Percentiles rank a stretch among this genome's conserved stretches.
These are phyloP conservation scores for Ustilago curta DNA, from an alignment of 1,284 basidiomycete genomes.

Conservation along the genomic window DNA sequence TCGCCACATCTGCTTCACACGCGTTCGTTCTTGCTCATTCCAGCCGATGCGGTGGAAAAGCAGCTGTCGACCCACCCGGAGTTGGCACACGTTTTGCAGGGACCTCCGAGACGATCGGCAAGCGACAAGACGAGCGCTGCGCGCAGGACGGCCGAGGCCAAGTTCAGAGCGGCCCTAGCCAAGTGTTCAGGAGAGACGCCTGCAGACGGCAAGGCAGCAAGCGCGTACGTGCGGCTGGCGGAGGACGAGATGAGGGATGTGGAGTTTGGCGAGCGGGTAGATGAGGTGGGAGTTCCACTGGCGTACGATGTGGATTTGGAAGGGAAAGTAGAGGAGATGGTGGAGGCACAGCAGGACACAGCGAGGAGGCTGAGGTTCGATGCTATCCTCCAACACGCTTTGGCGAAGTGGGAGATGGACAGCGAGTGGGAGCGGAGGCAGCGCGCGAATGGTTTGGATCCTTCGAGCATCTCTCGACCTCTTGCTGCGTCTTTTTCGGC, in stretches of 20 bases:
- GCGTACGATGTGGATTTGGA: slow-evolving; percentile 20
- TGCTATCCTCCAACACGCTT: slow-evolving; percentile 43
- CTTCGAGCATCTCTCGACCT: slow-evolving; percentile 15
- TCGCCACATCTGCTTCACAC: slow-evolving; percentile 56
- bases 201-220: slow-evolving; percentile 49
- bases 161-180: slow-evolving; percentile 40
- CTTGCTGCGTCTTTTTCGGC: not conserved
- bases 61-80: slow-evolving; percentile 27
- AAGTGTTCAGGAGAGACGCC: slow-evolving; percentile 31
- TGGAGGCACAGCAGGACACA: slow-evolving; percentile 34
- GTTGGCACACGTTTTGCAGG: slow-evolving; percentile 17
- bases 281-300: slow-evolving; percentile 15
- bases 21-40: slow-evolving; percentile 51
- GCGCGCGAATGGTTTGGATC: slow-evolving; percentile 35
- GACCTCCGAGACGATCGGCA: slow-evolving; percentile 33
- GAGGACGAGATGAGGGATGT: slow-evolving; percentile 49
- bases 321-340: slow-evolving; percentile 10
- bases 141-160: slow-evolving; percentile 30
- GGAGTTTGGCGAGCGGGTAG: slow-evolving; percentile 50
- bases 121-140: slow-evolving; percentile 38
- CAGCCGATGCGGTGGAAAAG: slow-evolving; percentile 34
- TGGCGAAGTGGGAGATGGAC: slow-evolving; percentile 57
- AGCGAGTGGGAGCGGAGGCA: slow-evolving; percentile 52
- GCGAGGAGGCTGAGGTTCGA: slow-evolving; percentile 42
- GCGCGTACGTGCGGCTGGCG: slow-evolving; percentile 48